Base-by-base conservation (phyloP, 2,329 filamentous ascomycete genomes). In the Thielaviopsis euricoi region DNA sequence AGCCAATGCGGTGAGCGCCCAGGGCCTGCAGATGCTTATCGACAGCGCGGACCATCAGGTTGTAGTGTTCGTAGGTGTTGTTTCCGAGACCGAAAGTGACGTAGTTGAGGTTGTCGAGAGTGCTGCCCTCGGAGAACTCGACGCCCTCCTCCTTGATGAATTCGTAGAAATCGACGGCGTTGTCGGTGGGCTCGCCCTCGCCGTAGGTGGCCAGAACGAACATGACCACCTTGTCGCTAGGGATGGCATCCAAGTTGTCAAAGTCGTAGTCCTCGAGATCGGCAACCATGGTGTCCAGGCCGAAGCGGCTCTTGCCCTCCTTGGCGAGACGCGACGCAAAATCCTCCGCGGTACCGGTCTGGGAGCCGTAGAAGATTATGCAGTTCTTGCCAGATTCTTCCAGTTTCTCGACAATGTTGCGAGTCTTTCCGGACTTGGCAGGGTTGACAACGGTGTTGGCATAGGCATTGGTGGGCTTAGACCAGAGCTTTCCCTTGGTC, bases 51-150 rank as follows among this genome's bases (percentile, higher is more conserved):
- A 98, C 90, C 89, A 98, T 95, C 56, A 86, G 86, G 75, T 98
- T 98, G 79, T 96, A 98, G 76, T 98, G 93, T 70, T 98, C 93
- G 70, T 98, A 98, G 26, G 93, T 97, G 76, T 97, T 98, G 78
- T 98, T 98, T 64, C 93, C 93, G 46, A 98, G 82, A 67, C 93
- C 93, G 66, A 98, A 98, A 59, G 89, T 81, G 67, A 98, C 89
- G 68, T 90, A 98, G 70, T 90, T 91, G 68, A 98, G 80, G 66
- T 88, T 90, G 55, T 74, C 77, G 57, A 98, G 81, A 54, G 91
- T 86, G 52, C 71, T 73, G 65, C 83, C 80, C 67, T 89, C 81
- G 64, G 86, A 87, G 73, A 97, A 97, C 64, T 80, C 74, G 59
- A 85, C 76, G 58, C 93, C 88, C 19, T 97, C 90, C 63, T 80